phyloP scores from a whole-genome alignment of 2,329 filamentous ascomycete genomes.

The Neodidymelliopsis sp. region DNA sequence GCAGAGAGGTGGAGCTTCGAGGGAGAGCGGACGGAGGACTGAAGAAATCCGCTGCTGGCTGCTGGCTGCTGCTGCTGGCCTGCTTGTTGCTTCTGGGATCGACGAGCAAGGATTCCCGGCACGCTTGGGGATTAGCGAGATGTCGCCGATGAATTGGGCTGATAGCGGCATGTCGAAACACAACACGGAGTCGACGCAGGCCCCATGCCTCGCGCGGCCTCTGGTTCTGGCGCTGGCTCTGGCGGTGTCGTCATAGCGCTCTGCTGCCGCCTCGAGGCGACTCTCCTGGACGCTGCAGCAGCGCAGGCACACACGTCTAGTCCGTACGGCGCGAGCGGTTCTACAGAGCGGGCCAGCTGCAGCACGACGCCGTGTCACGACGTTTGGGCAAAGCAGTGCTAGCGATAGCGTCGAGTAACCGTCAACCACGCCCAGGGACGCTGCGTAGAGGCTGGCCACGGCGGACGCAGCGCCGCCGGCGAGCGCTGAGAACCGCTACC shows the following conservation, averaged over 20 bases:
- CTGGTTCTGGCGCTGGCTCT: too few species aligned
- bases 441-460: constrained; percentile 20
- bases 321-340: too few species aligned
- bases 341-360: constrained; percentile 26
- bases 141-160: constrained; percentile 43
- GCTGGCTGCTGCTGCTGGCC: too few species aligned
- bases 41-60: constrained; percentile 46
- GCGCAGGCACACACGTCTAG: too few species aligned
- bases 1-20: constrained; percentile 39
- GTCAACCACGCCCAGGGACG: constrained; percentile 40
- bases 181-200: constrained; percentile 40
- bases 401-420: constrained; percentile 34
- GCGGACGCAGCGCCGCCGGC: constrained; percentile 8
- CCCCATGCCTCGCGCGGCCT: constrained; percentile 37
- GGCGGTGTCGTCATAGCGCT: constrained; percentile 33
- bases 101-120: constrained; percentile 40
- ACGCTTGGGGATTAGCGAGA: constrained; percentile 41
- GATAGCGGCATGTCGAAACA: constrained; percentile 44
- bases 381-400: constrained; percentile 23
- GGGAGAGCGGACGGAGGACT: constrained; percentile 40
- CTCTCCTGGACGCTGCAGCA: constrained; percentile 3
- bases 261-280: constrained; percentile 11
- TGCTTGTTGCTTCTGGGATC: constrained; percentile 43
- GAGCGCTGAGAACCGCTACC: too few species aligned
- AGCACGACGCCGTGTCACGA: constrained; percentile 31